Evolutionary conservation across 768 basidiomycete genomes (phyloP), one percentile per base, ranked within the genome.

Genomic region (Polyporus arcularius): DNA sequence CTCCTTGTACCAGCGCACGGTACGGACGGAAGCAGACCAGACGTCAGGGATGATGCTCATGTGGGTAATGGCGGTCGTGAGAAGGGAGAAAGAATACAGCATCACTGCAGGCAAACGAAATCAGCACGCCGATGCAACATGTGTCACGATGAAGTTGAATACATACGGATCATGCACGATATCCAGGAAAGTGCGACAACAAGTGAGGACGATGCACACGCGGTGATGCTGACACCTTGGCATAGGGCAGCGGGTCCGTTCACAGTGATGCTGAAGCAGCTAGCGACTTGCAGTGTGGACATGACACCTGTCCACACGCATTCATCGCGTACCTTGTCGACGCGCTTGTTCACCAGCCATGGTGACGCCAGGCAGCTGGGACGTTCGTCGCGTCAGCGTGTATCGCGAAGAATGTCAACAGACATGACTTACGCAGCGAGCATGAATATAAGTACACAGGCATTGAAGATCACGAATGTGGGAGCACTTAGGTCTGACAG

Each of bases 1-100:
- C 3, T 53, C 60, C 58, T 69, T 43, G 68, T 87, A 90, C 89
- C 89, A 90, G 15, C 79, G 78, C 18, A 88, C 75, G 14, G 74
- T 69, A 61, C 81, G 81, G 38, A 89, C 71, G 10, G 80, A 77
- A 43, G 74, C 74, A 31, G 52, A 71, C 87, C 87, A 90, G 55
- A 90, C 74, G 46, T 74, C 72, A 9, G 80, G 77, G 62, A 81
- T 69, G 10, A 66, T 64, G 51, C 66, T 65, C 28, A 72, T 68
- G 64, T 90, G 87, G 3, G 78, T 68, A 65, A 82, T 70, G 21
- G 80, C 69, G 55, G 78, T 70, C 58, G 82, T 72, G 66, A 81
- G 76, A 28, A 90, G 73, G 4, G 76, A 67, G 64, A 89, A 75
- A 66, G 84, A 85, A 65, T 90, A 88, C 10, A 76, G 68, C 10